Evolutionary conservation across 2,329 filamentous ascomycete species (phyloP).

Genomic region (Ceratocystis ficicola): DNA sequence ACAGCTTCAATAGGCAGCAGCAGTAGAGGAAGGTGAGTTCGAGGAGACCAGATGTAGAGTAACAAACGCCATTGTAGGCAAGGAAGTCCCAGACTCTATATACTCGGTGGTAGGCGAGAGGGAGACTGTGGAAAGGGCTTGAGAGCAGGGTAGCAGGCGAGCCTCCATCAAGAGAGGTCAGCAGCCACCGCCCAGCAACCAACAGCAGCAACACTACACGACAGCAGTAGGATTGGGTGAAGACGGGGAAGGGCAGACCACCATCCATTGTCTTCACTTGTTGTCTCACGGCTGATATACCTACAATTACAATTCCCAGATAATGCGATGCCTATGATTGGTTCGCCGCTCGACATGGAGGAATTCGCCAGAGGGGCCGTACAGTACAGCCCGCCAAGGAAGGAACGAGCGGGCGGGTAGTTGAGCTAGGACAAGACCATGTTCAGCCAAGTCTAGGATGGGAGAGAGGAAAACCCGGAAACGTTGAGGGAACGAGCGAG

Average conservation of each 20-base stretch:
- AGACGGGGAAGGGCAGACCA: background rate
- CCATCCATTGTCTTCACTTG: background rate
- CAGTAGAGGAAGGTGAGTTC: background rate
- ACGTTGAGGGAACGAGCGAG: background rate
- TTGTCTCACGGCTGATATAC: background rate
- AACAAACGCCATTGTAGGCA: background rate
- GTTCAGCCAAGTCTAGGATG: too few species aligned
- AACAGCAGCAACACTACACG: background rate
- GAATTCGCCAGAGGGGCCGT: background rate
- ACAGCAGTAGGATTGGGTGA: background rate
- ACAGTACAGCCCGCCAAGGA: background rate
- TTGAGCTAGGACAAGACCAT: background rate
- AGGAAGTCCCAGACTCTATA: background rate
- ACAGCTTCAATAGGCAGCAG: too few species aligned
- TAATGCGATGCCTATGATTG: background rate
- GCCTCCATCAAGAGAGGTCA: background rate
- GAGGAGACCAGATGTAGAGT: background rate
- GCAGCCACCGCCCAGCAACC: background rate
- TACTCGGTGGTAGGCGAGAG: background rate
- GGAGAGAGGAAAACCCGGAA: too few species aligned
- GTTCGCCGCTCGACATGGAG: background rate
- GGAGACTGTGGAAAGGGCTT: background rate
- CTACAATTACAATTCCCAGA: background rate
- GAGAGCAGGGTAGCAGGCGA: background rate
- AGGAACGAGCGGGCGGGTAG: background rate